Evolutionary conservation across 306 rosid species (phyloP).

Genomic region (Quercus berberidifolia): DNA sequence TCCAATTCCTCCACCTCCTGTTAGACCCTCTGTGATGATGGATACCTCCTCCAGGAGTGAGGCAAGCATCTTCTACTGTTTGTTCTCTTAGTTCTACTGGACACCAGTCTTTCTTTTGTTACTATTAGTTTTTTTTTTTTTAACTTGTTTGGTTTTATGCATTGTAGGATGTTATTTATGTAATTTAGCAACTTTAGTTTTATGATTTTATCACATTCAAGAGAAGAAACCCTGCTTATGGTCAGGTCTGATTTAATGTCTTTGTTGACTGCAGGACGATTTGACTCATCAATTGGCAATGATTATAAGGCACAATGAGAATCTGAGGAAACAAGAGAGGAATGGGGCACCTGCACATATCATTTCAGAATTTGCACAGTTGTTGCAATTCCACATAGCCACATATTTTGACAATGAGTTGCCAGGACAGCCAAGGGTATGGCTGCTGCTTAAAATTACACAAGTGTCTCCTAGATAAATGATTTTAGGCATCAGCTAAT

Average conservation of each 20-base stretch:
- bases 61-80: constrained; percentile 48
- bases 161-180: not conserved
- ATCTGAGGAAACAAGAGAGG: constrained; percentile 88
- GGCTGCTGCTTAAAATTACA: constrained; percentile 22
- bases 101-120: not conserved
- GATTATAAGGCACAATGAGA: constrained; percentile 96
- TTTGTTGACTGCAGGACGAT: constrained; percentile 66
- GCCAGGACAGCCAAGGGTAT: constrained; percentile 98
- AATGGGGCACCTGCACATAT: constrained; percentile 98
- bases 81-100: not conserved
- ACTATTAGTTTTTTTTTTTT: constrained; percentile 8
- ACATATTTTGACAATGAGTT: constrained; percentile 94
- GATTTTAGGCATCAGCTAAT: not conserved
- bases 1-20: constrained; percentile 99
- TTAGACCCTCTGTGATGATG: constrained; percentile 99
- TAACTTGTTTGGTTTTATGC: constrained; percentile 9
- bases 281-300: constrained; percentile 96
- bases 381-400: constrained; percentile 94
- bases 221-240: not conserved
- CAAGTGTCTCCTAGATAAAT: not conserved
- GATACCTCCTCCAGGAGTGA: constrained; percentile 98
- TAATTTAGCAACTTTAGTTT: not conserved
- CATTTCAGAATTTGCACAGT: constrained; percentile 93
- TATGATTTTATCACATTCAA: not conserved
- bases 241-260: constrained; percentile 14